Base-by-base conservation (phyloP, 2,329 filamentous ascomycete species). In the Diaporthe ampelina region DNA sequence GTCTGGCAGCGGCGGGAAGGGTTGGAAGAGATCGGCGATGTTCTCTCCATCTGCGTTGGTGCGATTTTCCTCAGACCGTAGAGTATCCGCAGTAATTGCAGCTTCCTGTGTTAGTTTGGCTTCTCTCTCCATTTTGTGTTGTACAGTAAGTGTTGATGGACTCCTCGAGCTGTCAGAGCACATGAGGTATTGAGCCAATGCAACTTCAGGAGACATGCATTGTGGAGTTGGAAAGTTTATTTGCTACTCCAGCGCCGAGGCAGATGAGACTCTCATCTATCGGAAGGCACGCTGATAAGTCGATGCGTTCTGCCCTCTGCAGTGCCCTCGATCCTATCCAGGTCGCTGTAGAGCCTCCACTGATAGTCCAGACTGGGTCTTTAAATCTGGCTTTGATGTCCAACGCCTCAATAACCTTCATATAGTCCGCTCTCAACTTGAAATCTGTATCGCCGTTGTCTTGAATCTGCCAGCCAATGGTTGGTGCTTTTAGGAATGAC, bases 401-500 rank as follows among this genome's bases (percentile, higher is more conserved):
- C 24, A 68, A 40, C n/a, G 37, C 52, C 13, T 52, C 43, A 32
- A 68, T 68, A 4, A 43, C 24, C 43, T 68, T 68, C 10, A 52
- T 68, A 37, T 68, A 43, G 7, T 68, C 17, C 0, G 3, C 63
- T 6, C 52, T 24, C 24, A 52, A 8, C 24, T 68, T 3, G 43
- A 68, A 68, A n/a, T 68, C 63, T n/a, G 63, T 26, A n/a, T 68
- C 63, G 24, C n/a, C 26, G 7, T 68, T 68, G 9, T 52, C 63
- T 26, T 78, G 74, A 43, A 82, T 80, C 73, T 82, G 80, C 79
- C 81, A 82, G 61, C 80, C 79, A 52, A 82, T 81, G 7, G 78
- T 79, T 81, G 7, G 78, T 79, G 74, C 82, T 84, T 76, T 84
- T 84, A 1, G 82, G 82, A 15, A 84, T 84, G 1, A 83, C 80